A percentile compares a stretch with the other conserved stretches of the same genome.
phyloP scores from a whole-genome alignment of 208 protist species.

The Trypanosoma theileri region DNA sequence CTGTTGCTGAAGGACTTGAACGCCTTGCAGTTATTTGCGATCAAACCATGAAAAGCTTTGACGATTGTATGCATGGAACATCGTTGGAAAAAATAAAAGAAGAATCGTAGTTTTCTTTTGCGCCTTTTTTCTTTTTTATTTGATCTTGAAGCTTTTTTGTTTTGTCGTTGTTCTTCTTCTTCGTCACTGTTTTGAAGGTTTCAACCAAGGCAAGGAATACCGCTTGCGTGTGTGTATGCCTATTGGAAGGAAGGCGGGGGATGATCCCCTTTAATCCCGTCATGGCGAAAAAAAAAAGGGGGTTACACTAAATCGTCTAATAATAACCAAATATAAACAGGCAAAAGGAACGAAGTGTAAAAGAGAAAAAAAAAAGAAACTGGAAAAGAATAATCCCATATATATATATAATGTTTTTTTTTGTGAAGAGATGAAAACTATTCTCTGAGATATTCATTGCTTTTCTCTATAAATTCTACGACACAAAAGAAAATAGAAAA shows the following conservation, averaged over 20 bases:
- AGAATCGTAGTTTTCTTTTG: conserved; percentile 5
- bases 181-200: too few species aligned
- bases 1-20: conserved; percentile 75
- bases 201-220: too few species aligned
- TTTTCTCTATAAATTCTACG: too few species aligned
- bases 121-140: background rate
- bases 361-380: too few species aligned
- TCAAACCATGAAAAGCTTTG: conserved; percentile 69
- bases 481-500: background rate
- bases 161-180: background rate
- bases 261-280: background rate
- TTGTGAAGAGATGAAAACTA: too few species aligned
- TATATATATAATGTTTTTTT: too few species aligned
- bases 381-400: too few species aligned
- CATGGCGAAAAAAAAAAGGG: background rate
- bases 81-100: conserved; percentile 11
- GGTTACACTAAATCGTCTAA: background rate
- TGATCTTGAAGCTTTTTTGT: background rate
- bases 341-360: too few species aligned
- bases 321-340: background rate
- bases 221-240: background rate
- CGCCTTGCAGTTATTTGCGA: conserved; percentile 82
- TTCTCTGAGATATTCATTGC: too few species aligned
- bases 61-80: conserved; percentile 53
- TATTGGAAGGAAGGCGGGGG: background rate